These are phyloP conservation scores for Starmerella apicola DNA, from an alignment of 805 yeast genomes.

Conservation along the genomic window DNA sequence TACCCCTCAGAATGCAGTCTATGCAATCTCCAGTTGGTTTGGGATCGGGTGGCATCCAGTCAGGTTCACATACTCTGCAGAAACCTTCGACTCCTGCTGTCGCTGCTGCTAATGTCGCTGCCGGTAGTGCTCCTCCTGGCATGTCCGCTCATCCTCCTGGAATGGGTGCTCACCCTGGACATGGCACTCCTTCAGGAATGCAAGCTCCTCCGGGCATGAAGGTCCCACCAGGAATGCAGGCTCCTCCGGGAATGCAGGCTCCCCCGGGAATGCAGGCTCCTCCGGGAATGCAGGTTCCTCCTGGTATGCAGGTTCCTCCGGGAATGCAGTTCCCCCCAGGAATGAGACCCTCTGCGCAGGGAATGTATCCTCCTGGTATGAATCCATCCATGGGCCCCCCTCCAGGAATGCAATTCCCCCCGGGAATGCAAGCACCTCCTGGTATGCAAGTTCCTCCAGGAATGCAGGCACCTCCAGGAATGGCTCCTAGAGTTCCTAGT, in stretches of 20 bases:
- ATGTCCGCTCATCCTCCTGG: background rate
- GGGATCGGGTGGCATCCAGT: background rate
- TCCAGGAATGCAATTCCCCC: background rate
- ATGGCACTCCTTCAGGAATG: background rate
- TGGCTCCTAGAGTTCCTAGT: too few species aligned
- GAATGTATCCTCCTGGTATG: background rate
- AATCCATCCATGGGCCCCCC: background rate
- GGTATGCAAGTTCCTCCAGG: slow-evolving; percentile 7
- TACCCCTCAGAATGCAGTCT: background rate
- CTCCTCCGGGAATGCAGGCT: slow-evolving; percentile 10
- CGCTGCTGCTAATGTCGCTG: background rate
- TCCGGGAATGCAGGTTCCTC: background rate
- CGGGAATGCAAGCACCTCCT: slow-evolving; percentile 7
- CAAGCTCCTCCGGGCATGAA: slow-evolving; percentile 4
- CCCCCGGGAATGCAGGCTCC: slow-evolving; percentile 2
- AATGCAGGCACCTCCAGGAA: slow-evolving; percentile 7
- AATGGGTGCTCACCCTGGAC: background rate
- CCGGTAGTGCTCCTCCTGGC: background rate
- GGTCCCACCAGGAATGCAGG: slow-evolving; percentile 4
- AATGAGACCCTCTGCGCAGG: too few species aligned
- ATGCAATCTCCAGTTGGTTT: background rate
- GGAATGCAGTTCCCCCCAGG: background rate
- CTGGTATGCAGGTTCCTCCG: background rate
- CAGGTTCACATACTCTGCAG: background rate
- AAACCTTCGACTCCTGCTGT: background rate